A percentile compares a stretch with the other conserved stretches of the same genome.
Conservation (phyloP, 148 eudicot species). For the Rhododendron vialii region DNA sequence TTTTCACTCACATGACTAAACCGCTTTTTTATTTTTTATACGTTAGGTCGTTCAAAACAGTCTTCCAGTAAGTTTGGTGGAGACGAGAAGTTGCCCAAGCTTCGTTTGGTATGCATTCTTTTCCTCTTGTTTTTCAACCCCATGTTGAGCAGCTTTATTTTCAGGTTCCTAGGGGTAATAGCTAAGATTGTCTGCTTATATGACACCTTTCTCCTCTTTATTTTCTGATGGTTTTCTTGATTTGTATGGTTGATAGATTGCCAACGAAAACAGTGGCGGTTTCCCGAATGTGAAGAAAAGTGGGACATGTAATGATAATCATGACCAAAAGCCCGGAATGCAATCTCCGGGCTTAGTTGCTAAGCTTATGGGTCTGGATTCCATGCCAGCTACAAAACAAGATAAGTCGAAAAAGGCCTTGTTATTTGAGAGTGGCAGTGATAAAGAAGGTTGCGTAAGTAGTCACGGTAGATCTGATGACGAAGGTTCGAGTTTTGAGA, state of each 20-base stretch:
- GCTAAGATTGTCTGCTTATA: not conserved
- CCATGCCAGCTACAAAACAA: slow-evolving; percentile 54
- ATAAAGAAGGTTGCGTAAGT: slow-evolving; percentile 15
- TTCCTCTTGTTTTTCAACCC: not conserved
- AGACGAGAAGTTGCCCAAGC: slow-evolving; percentile 76
- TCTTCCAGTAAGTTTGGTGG: slow-evolving; percentile 70
- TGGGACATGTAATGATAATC: slow-evolving; percentile 21
- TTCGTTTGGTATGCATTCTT: slow-evolving; percentile 58
- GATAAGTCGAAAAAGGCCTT: slow-evolving; percentile 29
- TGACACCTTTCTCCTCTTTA: not conserved
- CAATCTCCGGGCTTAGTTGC: slow-evolving; percentile 79
- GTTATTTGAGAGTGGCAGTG: slow-evolving; percentile 13
- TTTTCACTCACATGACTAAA: not conserved
- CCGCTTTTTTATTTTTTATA: not conserved
- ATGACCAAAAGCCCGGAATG: slow-evolving; percentile 43
- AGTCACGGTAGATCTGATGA: slow-evolving; percentile 12
- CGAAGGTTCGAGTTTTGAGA: slow-evolving; percentile 32
- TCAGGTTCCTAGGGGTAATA: not conserved
- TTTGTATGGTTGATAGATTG: slow-evolving; percentile 50
- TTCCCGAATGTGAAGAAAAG: slow-evolving; percentile 52
- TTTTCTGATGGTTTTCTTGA: not conserved
- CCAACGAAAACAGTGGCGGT: slow-evolving; percentile 70
- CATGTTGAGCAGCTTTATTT: not conserved
- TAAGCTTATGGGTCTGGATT: slow-evolving; percentile 94
- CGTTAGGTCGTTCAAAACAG: slow-evolving; percentile 57